Base-by-base conservation (phyloP, 169 alveolate genomes). In the Eimeria tenella region DNA sequence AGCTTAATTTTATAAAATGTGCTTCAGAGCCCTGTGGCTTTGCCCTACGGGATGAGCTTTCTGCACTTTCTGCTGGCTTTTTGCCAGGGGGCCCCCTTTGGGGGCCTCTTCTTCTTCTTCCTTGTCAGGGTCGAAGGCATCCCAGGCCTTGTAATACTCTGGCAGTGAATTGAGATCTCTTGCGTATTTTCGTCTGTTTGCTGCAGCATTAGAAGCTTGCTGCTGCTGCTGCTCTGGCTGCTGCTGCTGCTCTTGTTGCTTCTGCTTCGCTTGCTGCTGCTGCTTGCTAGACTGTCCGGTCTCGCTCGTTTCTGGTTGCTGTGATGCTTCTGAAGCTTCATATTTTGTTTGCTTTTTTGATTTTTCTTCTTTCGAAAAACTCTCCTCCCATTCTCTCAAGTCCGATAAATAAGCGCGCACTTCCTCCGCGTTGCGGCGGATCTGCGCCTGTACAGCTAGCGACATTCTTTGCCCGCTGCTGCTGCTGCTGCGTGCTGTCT, bases 401-500 rank as follows among this genome's bases (percentile, higher is more conserved):
- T 81, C 89, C 6, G 70, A 19, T 62, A 81, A 56, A 56, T 81
- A 81, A 5, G 55, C 58, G 4, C 73, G 89, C 89, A 81, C 31
- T 73, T 81, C 89, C 73, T 81, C 89, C 74, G 89, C 89, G 56
- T 81, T 81, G 23, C 89, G 70, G 23, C 89, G 89, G 56, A 81
- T 81, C 74, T 81, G 89, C 89, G 65, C 42, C 74, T 81, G 89
- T 11, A 81, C 73, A 4, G 89, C 62, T 56, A 81, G 74, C 13
- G 89, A 81, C 89, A 81, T 81, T 52, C 50, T 75, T 25, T 50
- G 9, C 23, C 65, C 52, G 88, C 88, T 50, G 53, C 19, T 79
- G 70, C 70, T 55, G 19, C 62, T 53, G 70, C 71, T 79, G 88
- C 53, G 0, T 79, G 53, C 71, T 25, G 25, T 11, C 53, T 4